Conservation (phyloP, 352 stramenopile genomes). For the Phytophthora hibernalis region DNA sequence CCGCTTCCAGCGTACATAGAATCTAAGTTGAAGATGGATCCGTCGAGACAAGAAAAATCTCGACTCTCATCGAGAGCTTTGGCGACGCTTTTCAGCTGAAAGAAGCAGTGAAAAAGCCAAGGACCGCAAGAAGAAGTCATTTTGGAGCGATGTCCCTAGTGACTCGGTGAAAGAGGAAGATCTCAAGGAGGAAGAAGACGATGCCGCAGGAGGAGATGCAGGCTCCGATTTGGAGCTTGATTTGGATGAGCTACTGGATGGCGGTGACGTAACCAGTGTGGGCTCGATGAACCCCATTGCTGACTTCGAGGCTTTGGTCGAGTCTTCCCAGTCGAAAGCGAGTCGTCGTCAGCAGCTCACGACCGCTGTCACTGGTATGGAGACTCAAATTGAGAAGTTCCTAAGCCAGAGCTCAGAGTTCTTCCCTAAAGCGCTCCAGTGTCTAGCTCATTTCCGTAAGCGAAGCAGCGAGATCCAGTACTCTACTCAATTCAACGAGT, state of each 20-base stretch:
- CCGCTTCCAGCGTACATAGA: constrained; percentile 65
- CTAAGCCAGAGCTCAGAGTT: constrained; percentile 59
- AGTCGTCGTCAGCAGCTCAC: constrained; percentile 46
- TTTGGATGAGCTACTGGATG: constrained; percentile 77
- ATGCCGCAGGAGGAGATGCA: constrained; percentile 28
- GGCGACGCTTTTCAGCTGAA: constrained; percentile 80
- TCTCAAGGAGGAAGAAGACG: constrained; percentile 50
- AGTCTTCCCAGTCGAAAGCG: constrained; percentile 52
- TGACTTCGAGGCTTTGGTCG: constrained; percentile 80
- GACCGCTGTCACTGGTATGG: constrained; percentile 71
- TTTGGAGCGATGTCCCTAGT: constrained; percentile 76
- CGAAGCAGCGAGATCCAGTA: constrained; percentile 79
- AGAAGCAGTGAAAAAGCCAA: constrained; percentile 71
- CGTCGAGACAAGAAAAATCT: constrained; percentile 48
- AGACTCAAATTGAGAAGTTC: constrained; percentile 72
- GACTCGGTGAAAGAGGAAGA: constrained; percentile 43
- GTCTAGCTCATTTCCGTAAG: constrained; percentile 72
- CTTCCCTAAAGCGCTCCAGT: constrained; percentile 74
- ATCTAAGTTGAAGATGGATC: constrained; percentile 71
- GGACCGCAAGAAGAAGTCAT: constrained; percentile 77
- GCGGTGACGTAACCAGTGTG: constrained; percentile 67
- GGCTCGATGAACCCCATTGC: constrained; percentile 87
- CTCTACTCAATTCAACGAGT: constrained; percentile 78
- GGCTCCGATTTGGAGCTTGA: constrained; percentile 74
- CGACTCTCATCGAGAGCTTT: constrained; percentile 70